These are phyloP conservation scores for Marasmius fiardii DNA, from an alignment of 1,284 basidiomycete species.

Conservation along the genomic window DNA sequence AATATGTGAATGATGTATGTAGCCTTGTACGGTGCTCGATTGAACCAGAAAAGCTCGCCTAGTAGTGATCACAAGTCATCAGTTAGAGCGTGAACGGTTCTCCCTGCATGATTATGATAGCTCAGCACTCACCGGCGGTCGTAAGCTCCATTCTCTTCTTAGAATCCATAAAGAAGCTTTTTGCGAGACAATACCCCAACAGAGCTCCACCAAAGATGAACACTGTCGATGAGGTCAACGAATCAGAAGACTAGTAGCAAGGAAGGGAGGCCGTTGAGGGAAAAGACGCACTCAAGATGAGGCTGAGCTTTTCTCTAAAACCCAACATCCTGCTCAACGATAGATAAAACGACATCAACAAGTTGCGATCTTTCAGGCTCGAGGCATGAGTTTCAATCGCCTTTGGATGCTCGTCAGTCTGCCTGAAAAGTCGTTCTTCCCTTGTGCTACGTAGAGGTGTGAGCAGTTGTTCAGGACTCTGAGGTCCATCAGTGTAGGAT, in stretches of 20 bases:
- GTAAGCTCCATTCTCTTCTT: slow-evolving; percentile 10
- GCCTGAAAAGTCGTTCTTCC: no score
- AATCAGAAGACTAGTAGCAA: neutral
- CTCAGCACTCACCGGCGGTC: slow-evolving; percentile 17
- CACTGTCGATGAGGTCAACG: slow-evolving; percentile 11
- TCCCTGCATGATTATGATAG: no score
- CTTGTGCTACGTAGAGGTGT: no score
- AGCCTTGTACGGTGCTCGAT: slow-evolving; percentile 17
- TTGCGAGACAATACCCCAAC: slow-evolving; percentile 22
- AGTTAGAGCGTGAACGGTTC: neutral
- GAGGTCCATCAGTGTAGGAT: no score
- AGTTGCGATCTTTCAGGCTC: slow-evolving; percentile 6
- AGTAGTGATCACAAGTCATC: neutral
- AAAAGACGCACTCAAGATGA: slow-evolving; percentile 18
- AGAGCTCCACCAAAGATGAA: slow-evolving; percentile 24
- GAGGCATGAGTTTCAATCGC: no score
- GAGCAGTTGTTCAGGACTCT: no score
- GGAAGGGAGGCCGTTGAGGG: no score
- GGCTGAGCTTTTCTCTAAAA: slow-evolving; percentile 22
- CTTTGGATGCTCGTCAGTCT: no score
- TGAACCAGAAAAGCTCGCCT: slow-evolving; percentile 27
- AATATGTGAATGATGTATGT: slow-evolving; percentile 25
- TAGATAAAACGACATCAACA: slow-evolving; percentile 16
- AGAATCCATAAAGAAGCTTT: slow-evolving; percentile 19
- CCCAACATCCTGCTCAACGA: slow-evolving; percentile 23